Percentiles rank a stretch among this genome's conserved stretches.
Evolutionary conservation across 2,329 filamentous ascomycete species (phyloP).

Genomic region (Venturiaceae sp.): DNA sequence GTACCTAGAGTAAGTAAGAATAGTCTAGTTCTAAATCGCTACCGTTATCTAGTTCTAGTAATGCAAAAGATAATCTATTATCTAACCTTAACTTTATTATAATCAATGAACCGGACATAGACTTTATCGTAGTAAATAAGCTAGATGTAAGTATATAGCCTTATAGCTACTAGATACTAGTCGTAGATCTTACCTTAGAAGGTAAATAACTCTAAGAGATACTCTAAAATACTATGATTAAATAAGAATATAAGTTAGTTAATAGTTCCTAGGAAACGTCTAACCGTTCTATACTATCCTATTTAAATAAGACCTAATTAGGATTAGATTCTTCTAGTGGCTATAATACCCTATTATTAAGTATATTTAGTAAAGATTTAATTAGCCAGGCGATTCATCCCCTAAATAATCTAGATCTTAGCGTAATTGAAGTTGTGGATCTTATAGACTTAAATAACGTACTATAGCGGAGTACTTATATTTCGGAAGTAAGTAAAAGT

Average conservation of each 20-base stretch:
- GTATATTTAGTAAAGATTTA: slow-evolving; percentile 6
- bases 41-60: slow-evolving; percentile 5
- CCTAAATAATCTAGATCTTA: slow-evolving; percentile 9
- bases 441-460: slow-evolving; percentile 7
- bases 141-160: slow-evolving; percentile 8
- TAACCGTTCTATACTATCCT: slow-evolving; percentile 7
- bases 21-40: slow-evolving; percentile 6
- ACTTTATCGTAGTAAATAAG: too few relatives aligned
- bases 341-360: slow-evolving; percentile 7
- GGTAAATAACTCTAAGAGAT: slow-evolving; percentile 5
- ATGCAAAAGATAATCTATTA: slow-evolving; percentile 7
- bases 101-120: too few relatives aligned
- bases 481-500: slow-evolving; percentile 8
- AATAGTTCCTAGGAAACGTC: slow-evolving; percentile 7
- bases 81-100: slow-evolving; percentile 7
- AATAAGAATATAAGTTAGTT: slow-evolving; percentile 7
- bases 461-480: slow-evolving; percentile 5
- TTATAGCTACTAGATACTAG: slow-evolving; percentile 6
- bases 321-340: slow-evolving; percentile 1
- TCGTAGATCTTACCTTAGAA: slow-evolving; percentile 5
- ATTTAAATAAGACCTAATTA: slow-evolving; percentile 5
- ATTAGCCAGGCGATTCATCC: slow-evolving; percentile 4
- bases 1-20: too few relatives aligned
- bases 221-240: slow-evolving; percentile 5
- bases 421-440: slow-evolving; percentile 6